A percentile compares a stretch with the other conserved stretches of the same genome.
These are phyloP conservation scores for Akanthomyces lecanii DNA, from an alignment of 2,329 filamentous ascomycete species.

Conservation along the genomic window DNA sequence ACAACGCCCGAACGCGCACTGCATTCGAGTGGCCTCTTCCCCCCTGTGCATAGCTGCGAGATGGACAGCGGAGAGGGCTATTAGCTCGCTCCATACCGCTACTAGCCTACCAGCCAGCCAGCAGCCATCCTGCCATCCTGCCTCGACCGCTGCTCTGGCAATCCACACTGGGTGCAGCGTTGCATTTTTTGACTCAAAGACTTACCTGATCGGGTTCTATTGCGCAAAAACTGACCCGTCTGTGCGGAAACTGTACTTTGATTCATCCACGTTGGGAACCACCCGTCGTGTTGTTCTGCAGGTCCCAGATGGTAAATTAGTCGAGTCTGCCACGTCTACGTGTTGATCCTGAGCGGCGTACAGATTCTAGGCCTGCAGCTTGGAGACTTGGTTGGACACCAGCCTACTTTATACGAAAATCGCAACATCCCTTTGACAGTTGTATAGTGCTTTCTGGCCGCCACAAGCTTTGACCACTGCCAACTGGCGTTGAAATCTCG, in stretches of 20 bases:
- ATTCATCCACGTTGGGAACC: not conserved
- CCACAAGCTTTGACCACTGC: slow-evolving; percentile 10
- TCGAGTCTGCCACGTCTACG: not conserved
- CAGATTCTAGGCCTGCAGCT: not conserved
- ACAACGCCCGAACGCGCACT: not conserved
- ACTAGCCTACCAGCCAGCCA: not conserved
- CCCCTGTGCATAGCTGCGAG: not conserved
- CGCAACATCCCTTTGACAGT: not conserved
- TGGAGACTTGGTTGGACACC: not conserved
- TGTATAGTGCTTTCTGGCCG: not conserved
- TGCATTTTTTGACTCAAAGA: slow-evolving; percentile 14
- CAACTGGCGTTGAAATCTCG: slow-evolving; percentile 1
- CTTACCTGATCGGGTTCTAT: slow-evolving; percentile 12
- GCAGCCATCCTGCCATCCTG: not conserved
- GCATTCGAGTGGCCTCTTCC: not conserved
- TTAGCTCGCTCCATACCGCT: slow-evolving; percentile 6
- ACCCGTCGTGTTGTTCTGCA: not conserved
- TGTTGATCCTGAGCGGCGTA: not conserved
- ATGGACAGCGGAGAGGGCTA: not conserved
- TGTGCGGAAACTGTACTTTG: slow-evolving; percentile 3
- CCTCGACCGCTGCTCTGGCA: not conserved
- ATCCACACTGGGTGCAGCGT: slow-evolving; percentile 10
- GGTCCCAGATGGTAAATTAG: not conserved
- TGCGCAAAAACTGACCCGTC: slow-evolving; percentile 2
- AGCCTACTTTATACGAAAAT: not conserved